phyloP scores from a whole-genome alignment of 768 basidiomycete species.

The Termitomyces sp. region DNA sequence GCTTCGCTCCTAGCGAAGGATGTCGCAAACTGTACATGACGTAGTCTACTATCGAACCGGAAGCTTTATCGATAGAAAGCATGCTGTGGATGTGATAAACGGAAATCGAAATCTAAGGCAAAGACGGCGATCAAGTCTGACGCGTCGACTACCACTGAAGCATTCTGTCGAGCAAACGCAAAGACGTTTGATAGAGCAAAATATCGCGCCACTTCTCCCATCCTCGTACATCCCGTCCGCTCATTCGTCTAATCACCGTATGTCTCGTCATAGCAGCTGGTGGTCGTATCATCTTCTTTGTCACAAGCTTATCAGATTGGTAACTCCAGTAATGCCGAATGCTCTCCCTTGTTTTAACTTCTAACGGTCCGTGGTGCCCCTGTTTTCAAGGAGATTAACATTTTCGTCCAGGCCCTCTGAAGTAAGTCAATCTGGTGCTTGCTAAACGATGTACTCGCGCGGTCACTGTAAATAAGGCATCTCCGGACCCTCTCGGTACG shows the following conservation, averaged over 20 bases:
- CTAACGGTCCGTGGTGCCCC: slow-evolving; percentile 31
- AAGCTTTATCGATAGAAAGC: slow-evolving; percentile 31
- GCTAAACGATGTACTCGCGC: slow-evolving; percentile 49
- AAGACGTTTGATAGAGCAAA: slow-evolving; percentile 44
- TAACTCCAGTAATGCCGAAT: slow-evolving; percentile 40
- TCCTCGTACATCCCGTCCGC: slow-evolving; percentile 29
- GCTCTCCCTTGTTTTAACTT: slow-evolving; percentile 47
- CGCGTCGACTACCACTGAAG: slow-evolving; percentile 37
- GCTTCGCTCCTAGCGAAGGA: slow-evolving; percentile 47
- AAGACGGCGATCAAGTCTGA: slow-evolving; percentile 47
- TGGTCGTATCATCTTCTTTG: slow-evolving; percentile 54
- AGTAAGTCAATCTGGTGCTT: slow-evolving; percentile 52
- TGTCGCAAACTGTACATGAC: slow-evolving; percentile 43
- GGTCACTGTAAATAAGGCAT: slow-evolving; percentile 54
- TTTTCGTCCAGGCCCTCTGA: slow-evolving; percentile 36
- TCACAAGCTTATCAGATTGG: slow-evolving; percentile 39
- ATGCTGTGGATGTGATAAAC: slow-evolving; percentile 43
- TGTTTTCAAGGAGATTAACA: neutral
- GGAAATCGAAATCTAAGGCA: slow-evolving; percentile 37
- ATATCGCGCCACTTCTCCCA: slow-evolving; percentile 36
- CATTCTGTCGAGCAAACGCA: slow-evolving; percentile 42
- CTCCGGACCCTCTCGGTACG: slow-evolving; percentile 53
- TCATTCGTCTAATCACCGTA: neutral
- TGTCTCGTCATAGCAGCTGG: slow-evolving; percentile 29
- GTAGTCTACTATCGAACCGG: neutral